Evolutionary conservation across 169 alveolate species (phyloP).

Genomic region (Plasmodium malariae): DNA sequence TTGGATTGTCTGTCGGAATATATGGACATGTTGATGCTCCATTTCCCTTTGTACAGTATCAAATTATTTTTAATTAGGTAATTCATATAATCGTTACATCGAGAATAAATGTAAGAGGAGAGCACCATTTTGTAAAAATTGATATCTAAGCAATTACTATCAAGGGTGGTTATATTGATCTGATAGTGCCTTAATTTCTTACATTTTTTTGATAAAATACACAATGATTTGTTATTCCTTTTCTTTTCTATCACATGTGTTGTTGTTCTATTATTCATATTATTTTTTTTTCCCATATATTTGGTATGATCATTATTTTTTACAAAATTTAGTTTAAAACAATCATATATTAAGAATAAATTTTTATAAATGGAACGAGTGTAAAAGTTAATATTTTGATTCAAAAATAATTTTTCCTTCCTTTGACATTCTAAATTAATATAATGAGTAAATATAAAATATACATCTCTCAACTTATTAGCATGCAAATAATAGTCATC

Average conservation of each 20-base stretch:
- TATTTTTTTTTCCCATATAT: not conserved
- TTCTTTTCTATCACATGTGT: slow-evolving; percentile 23
- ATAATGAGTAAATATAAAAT: slow-evolving; percentile 55
- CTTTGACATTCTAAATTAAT: slow-evolving; percentile 54
- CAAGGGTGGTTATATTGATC: not conserved
- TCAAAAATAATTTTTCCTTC: slow-evolving; percentile 50
- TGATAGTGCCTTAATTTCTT: slow-evolving; percentile 16
- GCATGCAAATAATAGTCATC: not conserved
- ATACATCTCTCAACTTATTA: not conserved
- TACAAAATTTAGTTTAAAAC: slow-evolving; percentile 23
- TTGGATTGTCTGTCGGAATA: too few species aligned
- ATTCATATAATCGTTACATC: slow-evolving; percentile 30
- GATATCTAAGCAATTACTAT: slow-evolving; percentile 17
- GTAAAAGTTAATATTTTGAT: slow-evolving; percentile 24
- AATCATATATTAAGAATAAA: slow-evolving; percentile 52
- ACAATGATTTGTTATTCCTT: slow-evolving; percentile 11
- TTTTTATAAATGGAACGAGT: slow-evolving; percentile 51
- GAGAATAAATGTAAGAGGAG: slow-evolving; percentile 24
- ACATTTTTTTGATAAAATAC: slow-evolving; percentile 15
- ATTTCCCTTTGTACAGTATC: slow-evolving; percentile 10
- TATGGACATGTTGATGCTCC: too few species aligned
- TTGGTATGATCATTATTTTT: not conserved
- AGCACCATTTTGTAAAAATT: slow-evolving; percentile 1
- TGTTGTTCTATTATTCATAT: not conserved
- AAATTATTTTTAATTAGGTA: slow-evolving; percentile 21